Evolutionary conservation across 495 filamentous ascomycete species (phyloP).

Genomic region (Pyrenopolyporus hunteri): DNA sequence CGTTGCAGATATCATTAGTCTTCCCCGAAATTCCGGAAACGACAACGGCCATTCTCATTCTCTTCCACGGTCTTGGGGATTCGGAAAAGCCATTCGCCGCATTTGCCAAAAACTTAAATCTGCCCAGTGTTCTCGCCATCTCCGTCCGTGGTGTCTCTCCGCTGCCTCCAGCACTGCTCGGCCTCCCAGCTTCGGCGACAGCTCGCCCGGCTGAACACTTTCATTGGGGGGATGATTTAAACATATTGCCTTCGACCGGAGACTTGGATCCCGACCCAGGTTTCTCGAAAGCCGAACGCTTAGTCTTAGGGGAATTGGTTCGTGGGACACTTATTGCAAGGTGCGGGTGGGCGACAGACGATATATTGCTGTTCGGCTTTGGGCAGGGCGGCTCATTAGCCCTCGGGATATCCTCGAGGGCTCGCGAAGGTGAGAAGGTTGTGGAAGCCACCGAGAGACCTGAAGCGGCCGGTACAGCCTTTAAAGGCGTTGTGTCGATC

Average conservation of each 20-base stretch:
- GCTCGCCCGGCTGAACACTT: conserved; percentile 49
- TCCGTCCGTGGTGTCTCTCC: conserved; percentile 75
- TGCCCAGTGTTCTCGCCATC: conserved; percentile 81
- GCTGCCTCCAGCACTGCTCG: conserved; percentile 74
- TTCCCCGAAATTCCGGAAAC: conserved; percentile 51
- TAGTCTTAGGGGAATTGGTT: conserved; percentile 65
- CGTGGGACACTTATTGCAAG: conserved; percentile 63
- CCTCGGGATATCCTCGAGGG: conserved; percentile 60
- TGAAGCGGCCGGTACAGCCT: conserved; percentile 10
- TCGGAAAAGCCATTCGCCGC: conserved; percentile 68
- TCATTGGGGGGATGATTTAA: conserved; percentile 93
- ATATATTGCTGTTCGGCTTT: conserved; percentile 81
- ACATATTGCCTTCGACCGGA: conserved; percentile 65
- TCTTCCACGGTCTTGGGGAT: conserved; percentile 93
- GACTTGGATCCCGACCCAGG: conserved; percentile 81
- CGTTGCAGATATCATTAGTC: conserved; percentile 40
- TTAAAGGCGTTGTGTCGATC: conserved; percentile 75
- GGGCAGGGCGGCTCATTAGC: conserved; percentile 88
- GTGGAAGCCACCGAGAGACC: conserved; percentile 27
- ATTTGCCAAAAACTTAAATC: conserved; percentile 74
- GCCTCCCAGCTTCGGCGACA: conserved; percentile 39
- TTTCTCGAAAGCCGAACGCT: conserved; percentile 59
- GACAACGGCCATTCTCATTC: conserved; percentile 76
- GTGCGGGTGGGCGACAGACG: conserved; percentile 71
- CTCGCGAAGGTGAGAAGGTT: conserved; percentile 43